phyloP scores from a whole-genome alignment of 352 stramenopile genomes.

The Phytopythium vexans region DNA sequence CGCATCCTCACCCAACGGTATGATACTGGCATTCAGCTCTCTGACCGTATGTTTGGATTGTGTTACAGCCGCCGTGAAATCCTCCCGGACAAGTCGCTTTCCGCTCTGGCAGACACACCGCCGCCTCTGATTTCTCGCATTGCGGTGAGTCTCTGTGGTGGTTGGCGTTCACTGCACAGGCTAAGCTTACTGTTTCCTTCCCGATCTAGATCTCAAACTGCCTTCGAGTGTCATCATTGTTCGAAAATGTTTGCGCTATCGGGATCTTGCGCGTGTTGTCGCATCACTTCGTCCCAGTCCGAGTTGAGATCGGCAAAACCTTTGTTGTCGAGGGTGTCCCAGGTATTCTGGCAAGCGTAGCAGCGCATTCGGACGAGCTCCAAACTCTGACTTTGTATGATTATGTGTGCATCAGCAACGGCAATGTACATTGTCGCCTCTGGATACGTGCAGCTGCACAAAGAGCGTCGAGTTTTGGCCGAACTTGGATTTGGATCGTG shows the following conservation, averaged over 20 bases:
- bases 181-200: background rate
- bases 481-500: conserved; percentile 70
- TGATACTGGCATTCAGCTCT: background rate
- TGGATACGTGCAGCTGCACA: conserved; percentile 76
- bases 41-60: conserved; percentile 6
- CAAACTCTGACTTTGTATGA: background rate
- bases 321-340: conserved; percentile 65
- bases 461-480: conserved; percentile 58
- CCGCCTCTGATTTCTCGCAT: conserved; percentile 70
- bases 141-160: conserved; percentile 29
- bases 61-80: conserved; percentile 40
- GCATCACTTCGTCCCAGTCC: conserved; percentile 71
- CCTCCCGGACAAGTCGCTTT: conserved; percentile 50
- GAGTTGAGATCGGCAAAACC: conserved; percentile 41
- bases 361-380: background rate
- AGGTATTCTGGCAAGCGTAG: conserved; percentile 21
- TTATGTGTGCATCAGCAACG: conserved; percentile 36
- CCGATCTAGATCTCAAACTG: conserved; percentile 67
- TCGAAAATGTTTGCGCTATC: conserved; percentile 78
- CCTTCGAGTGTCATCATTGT: conserved; percentile 72
- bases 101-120: conserved; percentile 27
- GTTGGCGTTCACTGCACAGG: background rate
- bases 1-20: background rate
- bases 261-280: conserved; percentile 74
- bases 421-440: conserved; percentile 77